These are phyloP conservation scores for Rhynchosporium agropyri DNA, from an alignment of 2,329 filamentous ascomycete genomes.

Conservation along the genomic window DNA sequence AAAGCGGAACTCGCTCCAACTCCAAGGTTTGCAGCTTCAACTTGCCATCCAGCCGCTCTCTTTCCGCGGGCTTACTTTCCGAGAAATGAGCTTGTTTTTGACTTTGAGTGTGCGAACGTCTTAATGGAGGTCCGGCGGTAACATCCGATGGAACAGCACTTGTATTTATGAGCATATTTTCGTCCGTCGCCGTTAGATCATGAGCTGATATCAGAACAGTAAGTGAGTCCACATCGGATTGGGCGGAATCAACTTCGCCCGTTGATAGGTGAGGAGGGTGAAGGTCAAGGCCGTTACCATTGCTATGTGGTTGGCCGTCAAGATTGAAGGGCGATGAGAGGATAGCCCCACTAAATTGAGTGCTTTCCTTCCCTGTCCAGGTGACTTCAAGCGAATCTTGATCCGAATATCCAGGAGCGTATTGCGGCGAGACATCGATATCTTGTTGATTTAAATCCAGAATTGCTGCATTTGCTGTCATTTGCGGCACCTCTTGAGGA, in stretches of 20 bases:
- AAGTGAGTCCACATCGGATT: slow-evolving; percentile 38
- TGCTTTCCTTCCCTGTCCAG: slow-evolving; percentile 27
- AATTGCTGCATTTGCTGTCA: slow-evolving; percentile 20
- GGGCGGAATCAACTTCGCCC: slow-evolving; percentile 25
- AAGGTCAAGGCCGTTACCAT: slow-evolving; percentile 28
- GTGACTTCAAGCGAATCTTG: slow-evolving; percentile 23
- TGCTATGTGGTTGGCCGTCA: slow-evolving; percentile 16
- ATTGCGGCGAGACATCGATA: slow-evolving; percentile 24
- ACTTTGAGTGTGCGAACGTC: slow-evolving; percentile 35
- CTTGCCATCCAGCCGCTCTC: slow-evolving; percentile 55
- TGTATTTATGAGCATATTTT: slow-evolving; percentile 13
- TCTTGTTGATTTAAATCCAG: slow-evolving; percentile 26
- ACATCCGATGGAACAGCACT: slow-evolving; percentile 20
- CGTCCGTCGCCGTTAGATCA: slow-evolving; percentile 23
- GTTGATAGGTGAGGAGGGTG: slow-evolving; percentile 22
- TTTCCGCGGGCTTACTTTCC: slow-evolving; percentile 35
- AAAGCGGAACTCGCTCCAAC: slow-evolving; percentile 75
- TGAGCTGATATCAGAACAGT: slow-evolving; percentile 38
- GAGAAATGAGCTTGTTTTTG: slow-evolving; percentile 35
- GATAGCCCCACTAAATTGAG: slow-evolving; percentile 21
- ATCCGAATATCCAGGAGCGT: slow-evolving; percentile 25
- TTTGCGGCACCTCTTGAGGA: slow-evolving; percentile 20
- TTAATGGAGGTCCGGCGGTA: slow-evolving; percentile 30
- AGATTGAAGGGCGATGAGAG: slow-evolving; percentile 29
- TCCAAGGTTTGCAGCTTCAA: slow-evolving; percentile 72